Conservation (phyloP, 169 alveolate genomes). For the Babesia microti region DNA sequence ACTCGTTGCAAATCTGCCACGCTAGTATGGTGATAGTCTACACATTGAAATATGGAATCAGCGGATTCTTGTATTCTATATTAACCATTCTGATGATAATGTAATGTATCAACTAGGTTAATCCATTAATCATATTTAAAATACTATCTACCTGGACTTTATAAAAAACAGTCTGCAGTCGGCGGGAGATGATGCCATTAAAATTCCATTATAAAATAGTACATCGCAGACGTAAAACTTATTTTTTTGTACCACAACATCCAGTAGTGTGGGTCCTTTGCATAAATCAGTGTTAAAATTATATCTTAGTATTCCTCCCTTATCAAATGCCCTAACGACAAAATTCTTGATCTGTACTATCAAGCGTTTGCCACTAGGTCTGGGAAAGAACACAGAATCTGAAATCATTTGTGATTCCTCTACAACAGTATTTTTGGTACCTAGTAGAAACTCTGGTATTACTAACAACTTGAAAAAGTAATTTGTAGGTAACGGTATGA, state of each 20-base stretch:
- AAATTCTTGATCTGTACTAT: constrained; percentile 14
- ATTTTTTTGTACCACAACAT: constrained; percentile 21
- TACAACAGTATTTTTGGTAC: constrained; percentile 11
- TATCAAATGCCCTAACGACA: constrained; percentile 18
- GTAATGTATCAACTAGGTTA: neutral
- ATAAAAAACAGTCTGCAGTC: constrained; percentile 33
- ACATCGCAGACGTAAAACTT: constrained; percentile 28
- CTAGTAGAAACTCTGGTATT: constrained; percentile 32
- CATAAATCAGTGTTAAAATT: constrained; percentile 14
- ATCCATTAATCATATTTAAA: neutral
- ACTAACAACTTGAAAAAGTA: constrained; percentile 6
- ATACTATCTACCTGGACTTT: constrained; percentile 17
- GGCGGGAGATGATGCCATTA: constrained; percentile 26
- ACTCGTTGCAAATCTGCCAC: constrained; percentile 10
- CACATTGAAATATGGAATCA: constrained; percentile 3
- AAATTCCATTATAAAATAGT: constrained; percentile 25
- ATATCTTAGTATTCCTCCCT: constrained; percentile 3
- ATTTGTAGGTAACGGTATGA: too few relatives aligned
- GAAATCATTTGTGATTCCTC: constrained; percentile 30
- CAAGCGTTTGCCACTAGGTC: constrained; percentile 39
- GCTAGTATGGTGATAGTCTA: constrained; percentile 24
- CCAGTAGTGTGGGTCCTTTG: constrained; percentile 40
- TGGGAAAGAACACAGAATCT: constrained; percentile 17
- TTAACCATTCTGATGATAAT: constrained; percentile 5
- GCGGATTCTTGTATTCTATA: neutral